Percentiles rank a stretch among this genome's conserved stretches.
Evolutionary conservation across 208 protist genomes (phyloP).

Genomic region (Wallacemonas sp.): DNA sequence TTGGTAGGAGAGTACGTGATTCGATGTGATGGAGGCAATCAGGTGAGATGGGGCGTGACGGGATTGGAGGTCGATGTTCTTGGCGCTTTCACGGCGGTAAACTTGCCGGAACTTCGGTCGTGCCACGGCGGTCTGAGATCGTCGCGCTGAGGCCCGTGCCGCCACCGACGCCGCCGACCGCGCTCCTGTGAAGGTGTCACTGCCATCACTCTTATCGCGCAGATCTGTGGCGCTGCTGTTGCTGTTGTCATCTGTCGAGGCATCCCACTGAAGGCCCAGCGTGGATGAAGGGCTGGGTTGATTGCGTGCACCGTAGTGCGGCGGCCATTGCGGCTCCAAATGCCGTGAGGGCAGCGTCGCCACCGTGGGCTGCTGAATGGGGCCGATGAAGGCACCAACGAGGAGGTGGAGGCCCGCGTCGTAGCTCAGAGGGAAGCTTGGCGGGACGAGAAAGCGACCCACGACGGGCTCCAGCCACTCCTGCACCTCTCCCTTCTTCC

Average conservation of each 20-base stretch:
- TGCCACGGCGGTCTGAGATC: constrained; percentile 6
- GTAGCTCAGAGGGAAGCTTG: constrained; percentile 42
- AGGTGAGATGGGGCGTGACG: constrained; percentile 35
- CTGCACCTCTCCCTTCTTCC: constrained; percentile 56
- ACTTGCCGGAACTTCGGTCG: constrained; percentile 40
- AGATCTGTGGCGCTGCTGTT: constrained; percentile 63
- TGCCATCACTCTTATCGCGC: background rate
- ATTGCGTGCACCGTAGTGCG: constrained; percentile 38
- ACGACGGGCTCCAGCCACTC: constrained; percentile 39
- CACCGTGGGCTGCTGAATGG: constrained; percentile 78
- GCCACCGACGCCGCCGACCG: too few relatives aligned
- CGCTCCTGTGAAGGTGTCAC: too few relatives aligned
- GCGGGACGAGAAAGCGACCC: constrained; percentile 45
- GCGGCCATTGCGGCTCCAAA: constrained; percentile 77
- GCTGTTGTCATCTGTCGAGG: constrained; percentile 75
- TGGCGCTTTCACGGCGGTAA: constrained; percentile 71
- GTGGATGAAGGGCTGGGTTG: background rate
- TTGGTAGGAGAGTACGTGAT: constrained; percentile 86
- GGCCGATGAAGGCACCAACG: constrained; percentile 73
- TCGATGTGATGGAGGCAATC: constrained; percentile 76
- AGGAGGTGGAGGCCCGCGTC: constrained; percentile 70
- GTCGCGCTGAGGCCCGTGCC: too few relatives aligned
- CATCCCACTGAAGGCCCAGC: background rate
- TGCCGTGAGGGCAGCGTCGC: constrained; percentile 64
- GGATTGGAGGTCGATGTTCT: constrained; percentile 56